A percentile compares a stretch with the other conserved stretches of the same genome.
Conservation (phyloP, 441 rosid genomes). For the Syzygium malaccense region DNA sequence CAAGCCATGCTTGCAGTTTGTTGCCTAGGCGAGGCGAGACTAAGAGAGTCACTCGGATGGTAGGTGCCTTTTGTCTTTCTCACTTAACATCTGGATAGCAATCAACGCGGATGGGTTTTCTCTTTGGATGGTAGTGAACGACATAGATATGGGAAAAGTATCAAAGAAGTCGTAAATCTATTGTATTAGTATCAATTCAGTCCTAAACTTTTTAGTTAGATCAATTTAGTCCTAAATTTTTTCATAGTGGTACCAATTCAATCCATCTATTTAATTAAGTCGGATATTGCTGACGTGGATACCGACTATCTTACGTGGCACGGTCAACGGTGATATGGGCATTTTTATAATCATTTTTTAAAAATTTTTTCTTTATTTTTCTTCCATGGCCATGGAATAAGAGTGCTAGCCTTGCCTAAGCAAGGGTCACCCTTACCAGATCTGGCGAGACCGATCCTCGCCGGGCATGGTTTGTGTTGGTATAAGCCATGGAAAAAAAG, state of each 20-base stretch:
- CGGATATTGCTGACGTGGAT: rapidly evolving
- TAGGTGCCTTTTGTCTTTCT: not conserved
- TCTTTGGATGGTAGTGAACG: not conserved
- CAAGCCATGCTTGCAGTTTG: not conserved
- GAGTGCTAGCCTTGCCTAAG: too few relatives aligned
- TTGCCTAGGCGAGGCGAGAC: not conserved
- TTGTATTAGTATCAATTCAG: rapidly evolving
- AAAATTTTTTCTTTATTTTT: too few relatives aligned
- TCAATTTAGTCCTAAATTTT: rapidly evolving
- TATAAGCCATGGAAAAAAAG: not conserved
- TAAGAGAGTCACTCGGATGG: not conserved
- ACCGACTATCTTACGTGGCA: rapidly evolving
- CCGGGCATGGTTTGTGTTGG: too few relatives aligned
- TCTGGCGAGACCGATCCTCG: too few relatives aligned
- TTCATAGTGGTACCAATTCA: too few relatives aligned
- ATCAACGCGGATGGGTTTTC: not conserved
- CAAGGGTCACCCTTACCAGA: too few relatives aligned
- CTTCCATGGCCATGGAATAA: too few relatives aligned
- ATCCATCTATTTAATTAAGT: rapidly evolving
- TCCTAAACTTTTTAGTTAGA: rapidly evolving
- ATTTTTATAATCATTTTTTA: too few relatives aligned
- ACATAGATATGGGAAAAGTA: not conserved
- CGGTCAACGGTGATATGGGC: rapidly evolving
- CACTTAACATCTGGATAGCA: not conserved
- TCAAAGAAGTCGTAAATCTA: too few relatives aligned